Base-by-base conservation (phyloP, 106 monocot genomes). In the Phalaenopsis equestris region DNA sequence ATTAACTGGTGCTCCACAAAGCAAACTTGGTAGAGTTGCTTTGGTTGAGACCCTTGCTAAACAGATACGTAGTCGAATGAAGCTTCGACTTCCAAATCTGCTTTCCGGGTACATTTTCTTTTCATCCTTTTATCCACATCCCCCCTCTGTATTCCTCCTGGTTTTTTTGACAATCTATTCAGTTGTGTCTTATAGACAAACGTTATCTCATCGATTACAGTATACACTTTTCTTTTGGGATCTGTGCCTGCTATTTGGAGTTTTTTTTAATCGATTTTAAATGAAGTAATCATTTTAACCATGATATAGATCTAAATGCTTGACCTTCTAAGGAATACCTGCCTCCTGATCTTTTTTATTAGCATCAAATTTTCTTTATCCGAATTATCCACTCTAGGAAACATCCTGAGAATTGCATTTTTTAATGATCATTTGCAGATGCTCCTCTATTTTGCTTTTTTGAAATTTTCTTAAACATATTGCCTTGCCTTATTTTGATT, bases 21-120 rank as follows among this genome's bases (percentile, higher is more conserved):
- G 84, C 55, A 96, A 93, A 80, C 93, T 96, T 74, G 95, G 95
- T n/a, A 93, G 95, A 83, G 82, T 91, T 75, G 89, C 95, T 77
- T 77, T 96, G 67, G 91, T 96, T 14, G 95, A 96, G 72, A 91
- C 93, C 15, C 85, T 96, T 76, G 93, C 93, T 46, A 86, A 85
- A 23, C 95, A 96, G 81, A 93, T 93, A 75, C 90, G 95, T 36
- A 93, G 91, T 24, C 56, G 95, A 75, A 96, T 96, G 93, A 96
- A 93, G 87, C 75, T 96, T 77, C 86, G 93, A 82, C 93, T 96
- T 47, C 95, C 95, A 0, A 96, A 91, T 81, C 86, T 96, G 15
- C 89, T 96, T 37, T 89, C 90, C 24, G 93, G 95, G 95, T 96
- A 90, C 79, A 76, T 4, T 38, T 74, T 74, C 17, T 17, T 18